Evolutionary conservation across 2,329 filamentous ascomycete species (phyloP).

Genomic region (Cryphonectria naterciae): DNA sequence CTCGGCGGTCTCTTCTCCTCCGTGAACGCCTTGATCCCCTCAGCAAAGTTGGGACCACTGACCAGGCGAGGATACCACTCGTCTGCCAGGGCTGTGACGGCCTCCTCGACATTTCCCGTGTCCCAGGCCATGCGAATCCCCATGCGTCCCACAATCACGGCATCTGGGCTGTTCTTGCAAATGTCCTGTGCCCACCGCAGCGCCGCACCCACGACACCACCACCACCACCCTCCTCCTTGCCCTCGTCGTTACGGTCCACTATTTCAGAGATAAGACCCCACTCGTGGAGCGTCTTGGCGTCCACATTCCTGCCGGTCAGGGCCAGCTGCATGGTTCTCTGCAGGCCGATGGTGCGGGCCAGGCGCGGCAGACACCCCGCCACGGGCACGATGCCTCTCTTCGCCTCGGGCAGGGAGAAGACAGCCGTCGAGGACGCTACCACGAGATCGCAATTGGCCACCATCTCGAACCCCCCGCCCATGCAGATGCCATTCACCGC

Average conservation of each 20-base stretch:
- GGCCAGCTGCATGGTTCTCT: slow-evolving; percentile 74
- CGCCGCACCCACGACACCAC: slow-evolving; percentile 57
- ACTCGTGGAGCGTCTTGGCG: slow-evolving; percentile 62
- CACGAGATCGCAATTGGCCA: slow-evolving; percentile 71
- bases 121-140: slow-evolving; percentile 77
- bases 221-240: neutral
- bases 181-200: slow-evolving; percentile 53
- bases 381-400: slow-evolving; percentile 70
- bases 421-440: slow-evolving; percentile 60
- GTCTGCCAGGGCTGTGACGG: slow-evolving; percentile 31
- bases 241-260: slow-evolving; percentile 40
- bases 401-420: slow-evolving; percentile 72
- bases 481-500: slow-evolving; percentile 76
- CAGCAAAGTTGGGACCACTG: slow-evolving; percentile 35
- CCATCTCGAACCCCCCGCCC: slow-evolving; percentile 76
- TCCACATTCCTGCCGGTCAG: slow-evolving; percentile 64
- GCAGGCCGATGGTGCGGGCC: slow-evolving; percentile 66
- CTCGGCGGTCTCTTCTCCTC: slow-evolving; percentile 35
- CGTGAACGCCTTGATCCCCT: slow-evolving; percentile 36
- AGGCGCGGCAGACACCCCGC: slow-evolving; percentile 73
- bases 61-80: slow-evolving; percentile 34
- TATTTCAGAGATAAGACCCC: slow-evolving; percentile 71
- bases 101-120: slow-evolving; percentile 38
- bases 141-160: slow-evolving; percentile 71
- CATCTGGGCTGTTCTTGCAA: slow-evolving; percentile 71